Evolutionary conservation across 495 filamentous ascomycete species (phyloP), one percentile per base, ranked within the genome.

Genomic region (Annulohypoxylon maeteangense): DNA sequence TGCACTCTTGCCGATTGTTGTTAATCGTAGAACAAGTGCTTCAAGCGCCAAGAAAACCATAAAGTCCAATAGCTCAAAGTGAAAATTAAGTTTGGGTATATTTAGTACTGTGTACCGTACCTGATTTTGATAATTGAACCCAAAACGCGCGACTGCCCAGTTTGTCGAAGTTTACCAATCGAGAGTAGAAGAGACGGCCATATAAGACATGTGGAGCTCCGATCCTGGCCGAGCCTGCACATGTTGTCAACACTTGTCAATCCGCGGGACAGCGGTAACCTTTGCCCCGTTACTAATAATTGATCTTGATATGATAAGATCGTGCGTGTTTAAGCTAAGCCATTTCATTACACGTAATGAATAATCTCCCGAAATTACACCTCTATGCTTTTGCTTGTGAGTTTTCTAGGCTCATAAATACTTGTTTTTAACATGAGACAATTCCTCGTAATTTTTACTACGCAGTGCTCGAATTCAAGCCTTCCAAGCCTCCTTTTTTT

Each of bases 1-100:
- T 60, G 36, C n/a, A 45, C 34, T 65, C 61, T 62, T 71, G 62
- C 68, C 62, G 62, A 71, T 67, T 67, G 40, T 50, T 61, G 53
- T 59, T 22, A 40, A 67, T 67, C 51, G 53, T 56, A 3, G 18
- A 22, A 29, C 16, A 16, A 1, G n/a, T 11, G n/a, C 8, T 22
- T 18, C 48, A 44, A 40, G 16, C 12, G 45, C 64, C 45, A 60
- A 54, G 44, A 1, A 22, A 44, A 34, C 20, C 16, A 31, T 4
- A 56, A 20, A 36, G 34, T 57, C 54, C 22, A 57, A 36, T 57
- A n/a, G 34, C 34, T 27, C 10, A 57, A 25, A 57, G 32, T 3
- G 2, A 32, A 40, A 57, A 53, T 27, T 12, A 62, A 38, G 29
- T 3, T 11, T 51, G 18, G 16, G 42, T 40, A 27, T 53, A 51